These are phyloP conservation scores for Meira miltonrushii DNA, from an alignment of 1,284 basidiomycete species.

Conservation along the genomic window DNA sequence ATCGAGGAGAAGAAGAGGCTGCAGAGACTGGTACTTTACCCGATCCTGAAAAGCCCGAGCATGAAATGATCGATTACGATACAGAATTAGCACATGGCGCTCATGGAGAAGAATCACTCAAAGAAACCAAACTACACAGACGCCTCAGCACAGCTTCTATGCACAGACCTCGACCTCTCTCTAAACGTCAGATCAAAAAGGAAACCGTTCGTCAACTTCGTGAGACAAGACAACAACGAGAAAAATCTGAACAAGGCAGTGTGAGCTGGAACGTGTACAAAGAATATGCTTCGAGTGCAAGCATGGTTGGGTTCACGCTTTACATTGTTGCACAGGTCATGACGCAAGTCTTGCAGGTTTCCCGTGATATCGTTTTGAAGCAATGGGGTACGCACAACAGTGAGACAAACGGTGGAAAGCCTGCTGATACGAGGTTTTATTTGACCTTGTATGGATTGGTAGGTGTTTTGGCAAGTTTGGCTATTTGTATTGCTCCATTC, in stretches of 20 bases:
- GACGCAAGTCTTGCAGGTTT: slow-evolving; percentile 42
- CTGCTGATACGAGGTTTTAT: slow-evolving; percentile 31
- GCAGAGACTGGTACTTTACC: slow-evolving; percentile 20
- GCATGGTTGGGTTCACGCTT: slow-evolving; percentile 30
- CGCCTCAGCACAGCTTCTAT: slow-evolving; percentile 36
- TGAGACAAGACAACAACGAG: slow-evolving; percentile 37
- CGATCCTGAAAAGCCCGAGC: not conserved
- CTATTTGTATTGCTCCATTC: slow-evolving; percentile 46
- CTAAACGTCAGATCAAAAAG: slow-evolving; percentile 36
- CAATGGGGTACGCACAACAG: slow-evolving; percentile 46
- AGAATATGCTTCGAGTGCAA: slow-evolving; percentile 41
- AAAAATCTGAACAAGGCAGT: slow-evolving; percentile 40
- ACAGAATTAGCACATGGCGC: slow-evolving; percentile 12
- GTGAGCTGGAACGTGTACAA: slow-evolving; percentile 46
- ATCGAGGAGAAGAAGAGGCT: slow-evolving; percentile 27
- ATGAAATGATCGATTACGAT: slow-evolving; percentile 14
- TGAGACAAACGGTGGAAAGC: slow-evolving; percentile 17
- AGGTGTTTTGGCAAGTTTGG: slow-evolving; percentile 34
- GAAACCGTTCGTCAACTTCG: slow-evolving; percentile 46
- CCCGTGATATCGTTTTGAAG: slow-evolving; percentile 48
- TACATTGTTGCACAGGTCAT: slow-evolving; percentile 38
- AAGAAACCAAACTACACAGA: slow-evolving; percentile 31
- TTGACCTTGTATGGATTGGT: slow-evolving; percentile 44
- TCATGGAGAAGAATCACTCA: slow-evolving; percentile 29
- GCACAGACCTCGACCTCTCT: slow-evolving; percentile 35